Conservation (phyloP, 2,329 filamentous ascomycete species). For the Tolypocladium inflatum region DNA sequence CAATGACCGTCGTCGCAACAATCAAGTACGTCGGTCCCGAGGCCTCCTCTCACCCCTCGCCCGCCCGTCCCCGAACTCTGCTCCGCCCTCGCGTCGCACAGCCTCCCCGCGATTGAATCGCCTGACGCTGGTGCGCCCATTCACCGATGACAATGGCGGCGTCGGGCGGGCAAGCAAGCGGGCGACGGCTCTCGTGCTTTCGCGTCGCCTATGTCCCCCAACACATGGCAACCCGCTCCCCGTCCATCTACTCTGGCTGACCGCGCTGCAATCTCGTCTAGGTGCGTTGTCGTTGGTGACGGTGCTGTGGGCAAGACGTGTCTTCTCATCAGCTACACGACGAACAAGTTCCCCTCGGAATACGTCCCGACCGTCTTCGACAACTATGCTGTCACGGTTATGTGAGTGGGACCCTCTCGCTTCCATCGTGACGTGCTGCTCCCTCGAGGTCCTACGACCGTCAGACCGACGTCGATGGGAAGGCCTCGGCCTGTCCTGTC, state of each 20-base stretch:
- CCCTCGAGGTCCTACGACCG: neutral
- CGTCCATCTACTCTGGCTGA: neutral
- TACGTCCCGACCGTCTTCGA: slow-evolving; percentile 99
- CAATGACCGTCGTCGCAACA: slow-evolving; percentile 53
- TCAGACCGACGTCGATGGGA: neutral
- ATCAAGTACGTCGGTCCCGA: slow-evolving; percentile 44
- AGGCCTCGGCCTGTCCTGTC: neutral
- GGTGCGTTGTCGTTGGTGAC: slow-evolving; percentile 97
- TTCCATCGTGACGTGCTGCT: slow-evolving; percentile 1
- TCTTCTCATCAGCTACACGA: slow-evolving; percentile 97
- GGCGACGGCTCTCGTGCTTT: neutral
- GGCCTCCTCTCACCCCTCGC: slow-evolving; percentile 7
- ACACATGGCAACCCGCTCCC: neutral
- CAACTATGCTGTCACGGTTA: slow-evolving; percentile 99
- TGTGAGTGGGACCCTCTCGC: slow-evolving; percentile 55
- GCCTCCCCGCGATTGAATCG: neutral
- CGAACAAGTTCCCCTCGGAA: slow-evolving; percentile 99
- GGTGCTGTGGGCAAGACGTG: slow-evolving; percentile 99
- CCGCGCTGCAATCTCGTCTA: slow-evolving; percentile 25
- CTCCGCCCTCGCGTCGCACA: neutral
- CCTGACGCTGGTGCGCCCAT: slow-evolving; percentile 1
- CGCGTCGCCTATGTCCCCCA: neutral
- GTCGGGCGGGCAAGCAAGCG: neutral
- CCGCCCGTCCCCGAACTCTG: slow-evolving; percentile 2
- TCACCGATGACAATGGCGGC: neutral